Evolutionary conservation across 495 filamentous ascomycete genomes (phyloP).

Genomic region (Podospora pseudopauciseta): DNA sequence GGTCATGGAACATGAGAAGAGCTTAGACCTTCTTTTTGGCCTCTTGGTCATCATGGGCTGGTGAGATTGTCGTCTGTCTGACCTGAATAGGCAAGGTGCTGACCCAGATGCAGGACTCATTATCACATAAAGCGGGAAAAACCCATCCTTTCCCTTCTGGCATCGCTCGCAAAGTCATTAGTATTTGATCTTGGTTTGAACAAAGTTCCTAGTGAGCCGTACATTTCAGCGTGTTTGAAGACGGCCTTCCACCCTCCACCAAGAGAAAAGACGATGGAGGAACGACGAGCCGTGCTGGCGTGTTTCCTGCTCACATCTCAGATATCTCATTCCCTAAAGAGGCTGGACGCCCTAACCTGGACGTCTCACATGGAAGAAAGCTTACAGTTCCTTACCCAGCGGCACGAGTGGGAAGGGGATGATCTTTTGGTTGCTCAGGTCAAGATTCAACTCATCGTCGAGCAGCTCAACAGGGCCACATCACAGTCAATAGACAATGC

Average conservation of each 20-base stretch:
- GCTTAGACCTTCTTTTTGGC: slow-evolving; percentile 55
- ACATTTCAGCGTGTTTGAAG: slow-evolving; percentile 18
- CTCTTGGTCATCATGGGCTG: slow-evolving; percentile 48
- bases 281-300: slow-evolving; percentile 51
- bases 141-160: slow-evolving; percentile 40
- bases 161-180: slow-evolving; percentile 50
- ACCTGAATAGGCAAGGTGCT: not conserved
- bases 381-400: slow-evolving; percentile 41
- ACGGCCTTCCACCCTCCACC: slow-evolving; percentile 15
- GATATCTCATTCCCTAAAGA: slow-evolving; percentile 39
- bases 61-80: slow-evolving; percentile 24
- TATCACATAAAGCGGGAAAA: slow-evolving; percentile 29
- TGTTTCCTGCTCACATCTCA: slow-evolving; percentile 52
- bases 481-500: slow-evolving; percentile 34
- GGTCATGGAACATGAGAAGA: slow-evolving; percentile 47
- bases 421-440: slow-evolving; percentile 47
- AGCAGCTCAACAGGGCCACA: slow-evolving; percentile 28
- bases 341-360: slow-evolving; percentile 48
- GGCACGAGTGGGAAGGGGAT: slow-evolving; percentile 49
- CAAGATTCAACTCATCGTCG: slow-evolving; percentile 33
- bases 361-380: slow-evolving; percentile 53
- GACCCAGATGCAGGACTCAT: slow-evolving; percentile 7
- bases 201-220: slow-evolving; percentile 36
- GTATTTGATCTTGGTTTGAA: slow-evolving; percentile 56
- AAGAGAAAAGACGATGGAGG: slow-evolving; percentile 45